Conservation (phyloP, 2,329 filamentous ascomycete genomes). For the Fusarium circinatum region DNA sequence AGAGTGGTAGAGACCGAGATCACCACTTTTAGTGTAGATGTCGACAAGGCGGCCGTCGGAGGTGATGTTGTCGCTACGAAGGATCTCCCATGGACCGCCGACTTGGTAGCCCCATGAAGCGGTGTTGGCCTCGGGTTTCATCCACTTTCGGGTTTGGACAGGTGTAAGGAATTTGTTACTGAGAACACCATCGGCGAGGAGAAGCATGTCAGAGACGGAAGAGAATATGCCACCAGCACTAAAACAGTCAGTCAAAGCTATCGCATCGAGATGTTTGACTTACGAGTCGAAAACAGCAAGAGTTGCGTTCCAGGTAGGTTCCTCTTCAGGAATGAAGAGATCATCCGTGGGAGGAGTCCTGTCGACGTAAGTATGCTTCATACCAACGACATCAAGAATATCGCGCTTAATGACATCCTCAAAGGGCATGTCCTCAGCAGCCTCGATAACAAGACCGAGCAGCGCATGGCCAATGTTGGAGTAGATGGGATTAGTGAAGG, state of each 20-base stretch:
- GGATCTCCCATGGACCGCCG: conserved; percentile 61
- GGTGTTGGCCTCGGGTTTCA: conserved; percentile 55
- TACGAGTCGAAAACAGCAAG: conserved; percentile 50
- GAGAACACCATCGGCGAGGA: conserved; percentile 55
- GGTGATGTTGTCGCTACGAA: conserved; percentile 50
- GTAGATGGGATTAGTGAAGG: conserved; percentile 59
- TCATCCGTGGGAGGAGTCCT: conserved; percentile 45
- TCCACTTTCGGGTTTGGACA: conserved; percentile 55
- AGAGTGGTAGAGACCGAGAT: conserved; percentile 54
- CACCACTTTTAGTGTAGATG: conserved; percentile 59
- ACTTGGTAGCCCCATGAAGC: conserved; percentile 51
- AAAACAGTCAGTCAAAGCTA: background rate
- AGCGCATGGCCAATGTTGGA: conserved; percentile 59
- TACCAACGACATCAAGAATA: conserved; percentile 55
- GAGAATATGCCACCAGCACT: conserved; percentile 56
- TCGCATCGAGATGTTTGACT: conserved; percentile 16
- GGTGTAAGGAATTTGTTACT: conserved; percentile 54
- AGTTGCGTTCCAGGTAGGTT: conserved; percentile 48
- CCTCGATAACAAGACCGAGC: conserved; percentile 58
- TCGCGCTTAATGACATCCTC: conserved; percentile 51
- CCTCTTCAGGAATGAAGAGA: conserved; percentile 50
- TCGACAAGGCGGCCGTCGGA: conserved; percentile 55
- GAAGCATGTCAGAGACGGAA: conserved; percentile 54
- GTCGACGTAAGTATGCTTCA: conserved; percentile 54
- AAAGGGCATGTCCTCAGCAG: conserved; percentile 53